These are phyloP conservation scores for Diplodia intermedia DNA, from an alignment of 2,329 filamentous ascomycete genomes.

Conservation along the genomic window DNA sequence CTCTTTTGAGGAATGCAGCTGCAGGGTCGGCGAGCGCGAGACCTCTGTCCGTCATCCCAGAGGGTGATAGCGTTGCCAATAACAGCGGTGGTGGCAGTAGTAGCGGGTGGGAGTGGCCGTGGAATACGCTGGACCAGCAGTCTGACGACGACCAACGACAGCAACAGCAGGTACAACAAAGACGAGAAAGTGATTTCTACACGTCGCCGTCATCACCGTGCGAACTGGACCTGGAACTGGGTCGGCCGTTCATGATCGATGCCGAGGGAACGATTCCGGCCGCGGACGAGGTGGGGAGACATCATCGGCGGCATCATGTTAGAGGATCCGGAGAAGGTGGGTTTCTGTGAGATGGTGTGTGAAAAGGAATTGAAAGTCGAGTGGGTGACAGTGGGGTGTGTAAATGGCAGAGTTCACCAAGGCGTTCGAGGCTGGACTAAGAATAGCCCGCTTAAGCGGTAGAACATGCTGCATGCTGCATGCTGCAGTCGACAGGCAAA, in stretches of 20 bases:
- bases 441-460: neutral
- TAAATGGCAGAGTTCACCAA: neutral
- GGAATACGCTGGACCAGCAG: neutral
- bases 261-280: constrained; percentile 1
- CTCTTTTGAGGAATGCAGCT: neutral
- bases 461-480: constrained; percentile 4
- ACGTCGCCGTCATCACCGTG: neutral
- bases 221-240: constrained; percentile 13
- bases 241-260: constrained; percentile 11
- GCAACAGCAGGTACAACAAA: neutral
- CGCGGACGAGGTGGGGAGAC: neutral
- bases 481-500: neutral
- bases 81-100: neutral
- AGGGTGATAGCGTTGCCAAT: neutral
- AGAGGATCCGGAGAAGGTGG: too few relatives aligned
- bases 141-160: neutral
- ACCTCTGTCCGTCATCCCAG: constrained; percentile 10
- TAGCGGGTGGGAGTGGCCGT: neutral
- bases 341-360: too few relatives aligned
- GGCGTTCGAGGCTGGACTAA: constrained; percentile 23
- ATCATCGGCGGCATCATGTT: neutral
- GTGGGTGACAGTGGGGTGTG: too few relatives aligned
- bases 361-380: too few relatives aligned
- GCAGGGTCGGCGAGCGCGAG: neutral
- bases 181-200: neutral